Evolutionary conservation across 345 rosid species (phyloP).

Genomic region (Eucalyptus lansdowneana): DNA sequence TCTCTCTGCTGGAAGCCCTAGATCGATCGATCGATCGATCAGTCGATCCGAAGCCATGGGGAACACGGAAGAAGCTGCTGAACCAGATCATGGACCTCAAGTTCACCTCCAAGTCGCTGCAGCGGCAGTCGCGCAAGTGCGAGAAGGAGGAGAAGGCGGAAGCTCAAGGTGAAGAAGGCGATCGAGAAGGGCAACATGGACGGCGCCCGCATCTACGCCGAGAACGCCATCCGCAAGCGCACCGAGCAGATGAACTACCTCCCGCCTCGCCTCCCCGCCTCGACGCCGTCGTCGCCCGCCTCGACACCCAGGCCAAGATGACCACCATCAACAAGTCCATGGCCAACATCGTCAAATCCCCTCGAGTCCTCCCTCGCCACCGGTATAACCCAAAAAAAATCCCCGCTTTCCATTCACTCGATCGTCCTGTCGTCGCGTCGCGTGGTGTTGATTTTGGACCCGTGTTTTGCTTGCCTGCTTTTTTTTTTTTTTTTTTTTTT

Average conservation of each 20-base stretch:
- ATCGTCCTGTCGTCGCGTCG: neutral
- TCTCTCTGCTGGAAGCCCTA: neutral
- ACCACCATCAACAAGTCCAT: constrained; percentile 82
- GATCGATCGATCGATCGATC: neutral
- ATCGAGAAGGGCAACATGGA: constrained; percentile 99
- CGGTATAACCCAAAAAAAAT: constrained; percentile 6
- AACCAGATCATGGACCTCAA: constrained; percentile 95
- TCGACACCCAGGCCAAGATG: constrained; percentile 97
- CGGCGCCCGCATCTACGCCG: constrained; percentile 97
- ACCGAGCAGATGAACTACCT: constrained; percentile 99
- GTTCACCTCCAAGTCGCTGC: constrained; percentile 86
- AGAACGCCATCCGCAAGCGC: constrained; percentile 89
- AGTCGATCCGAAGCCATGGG: constrained; percentile 29
- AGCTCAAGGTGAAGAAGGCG: constrained; percentile 91
- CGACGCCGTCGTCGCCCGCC: constrained; percentile 91
- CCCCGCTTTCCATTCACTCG: neutral
- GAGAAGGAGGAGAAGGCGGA: constrained; percentile 99
- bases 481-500: no score
- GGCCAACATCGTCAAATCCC: constrained; percentile 80
- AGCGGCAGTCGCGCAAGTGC: constrained; percentile 84
- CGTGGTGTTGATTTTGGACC: neutral
- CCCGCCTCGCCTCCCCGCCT: constrained; percentile 82
- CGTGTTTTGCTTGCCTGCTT: neutral
- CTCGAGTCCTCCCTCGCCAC: constrained; percentile 76
- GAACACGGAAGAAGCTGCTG: constrained; percentile 83